These are phyloP conservation scores for Rhodotorula paludigena DNA, from an alignment of 768 basidiomycete genomes.

Conservation along the genomic window DNA sequence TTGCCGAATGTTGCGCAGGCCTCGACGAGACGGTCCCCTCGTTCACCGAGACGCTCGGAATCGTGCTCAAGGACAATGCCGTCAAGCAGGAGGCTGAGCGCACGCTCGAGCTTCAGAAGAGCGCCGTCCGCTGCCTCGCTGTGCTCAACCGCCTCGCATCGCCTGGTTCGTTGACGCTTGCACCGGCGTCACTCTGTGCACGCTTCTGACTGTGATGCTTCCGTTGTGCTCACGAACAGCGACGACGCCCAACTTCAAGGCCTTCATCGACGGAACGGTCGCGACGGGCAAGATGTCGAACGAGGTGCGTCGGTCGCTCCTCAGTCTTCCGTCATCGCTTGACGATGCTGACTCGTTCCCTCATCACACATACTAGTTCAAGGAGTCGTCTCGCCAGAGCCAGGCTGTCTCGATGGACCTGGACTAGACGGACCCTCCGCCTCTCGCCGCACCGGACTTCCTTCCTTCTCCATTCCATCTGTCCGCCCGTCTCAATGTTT, in stretches of 20 bases:
- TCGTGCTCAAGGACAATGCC: conserved; percentile 83
- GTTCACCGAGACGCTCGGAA: conserved; percentile 83
- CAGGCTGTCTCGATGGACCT: conserved; percentile 36
- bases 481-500: no score
- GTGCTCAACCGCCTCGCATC: conserved; percentile 68
- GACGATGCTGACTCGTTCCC: no score
- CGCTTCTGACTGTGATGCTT: neutral
- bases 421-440: no score
- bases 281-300: conserved; percentile 11
- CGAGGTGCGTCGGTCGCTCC: conserved; percentile 17
- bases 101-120: conserved; percentile 82
- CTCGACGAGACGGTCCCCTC: conserved; percentile 78
- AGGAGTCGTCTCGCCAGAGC: conserved; percentile 13
- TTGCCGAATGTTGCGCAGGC: conserved; percentile 15
- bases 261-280: conserved; percentile 11
- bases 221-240: neutral
- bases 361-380: conserved; percentile 11
- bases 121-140: conserved; percentile 78
- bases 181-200: neutral
- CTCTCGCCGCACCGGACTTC: no score
- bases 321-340: neutral
- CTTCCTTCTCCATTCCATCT: no score
- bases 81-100: conserved; percentile 84
- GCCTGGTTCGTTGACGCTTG: neutral
- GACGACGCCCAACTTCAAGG: conserved; percentile 16